phyloP scores from a whole-genome alignment of 2,329 filamentous ascomycete genomes.

The Fusarium solani-melongenae region DNA sequence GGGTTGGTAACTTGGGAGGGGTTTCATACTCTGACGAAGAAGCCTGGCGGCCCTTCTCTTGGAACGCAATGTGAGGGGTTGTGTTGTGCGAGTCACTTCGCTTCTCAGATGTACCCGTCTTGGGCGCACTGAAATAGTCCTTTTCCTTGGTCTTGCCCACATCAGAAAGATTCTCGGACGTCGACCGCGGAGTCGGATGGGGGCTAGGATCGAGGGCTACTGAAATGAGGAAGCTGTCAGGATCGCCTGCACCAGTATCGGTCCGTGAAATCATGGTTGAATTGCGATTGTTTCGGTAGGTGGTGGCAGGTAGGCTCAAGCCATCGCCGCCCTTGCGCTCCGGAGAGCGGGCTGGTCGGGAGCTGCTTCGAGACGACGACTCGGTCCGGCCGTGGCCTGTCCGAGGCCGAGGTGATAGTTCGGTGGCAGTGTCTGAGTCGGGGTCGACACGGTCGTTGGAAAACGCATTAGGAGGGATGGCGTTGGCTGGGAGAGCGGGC shows the following conservation, averaged over 20 bases:
- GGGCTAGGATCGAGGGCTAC: constrained; percentile 79
- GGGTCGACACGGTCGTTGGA: constrained; percentile 68
- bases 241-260: constrained; percentile 60
- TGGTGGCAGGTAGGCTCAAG: constrained; percentile 77
- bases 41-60: constrained; percentile 76
- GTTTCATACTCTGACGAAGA: constrained; percentile 67
- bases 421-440: constrained; percentile 75
- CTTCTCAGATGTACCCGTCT: constrained; percentile 56
- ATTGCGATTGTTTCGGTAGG: constrained; percentile 81
- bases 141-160: constrained; percentile 61
- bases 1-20: constrained; percentile 59
- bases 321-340: constrained; percentile 68
- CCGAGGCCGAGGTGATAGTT: constrained; percentile 73
- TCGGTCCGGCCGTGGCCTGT: constrained; percentile 63
- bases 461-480: constrained; percentile 71
- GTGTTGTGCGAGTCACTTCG: constrained; percentile 63
- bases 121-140: constrained; percentile 68
- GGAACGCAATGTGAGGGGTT: constrained; percentile 91
- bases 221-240: constrained; percentile 80
- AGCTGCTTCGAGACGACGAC: constrained; percentile 65
- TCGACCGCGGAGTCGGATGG: constrained; percentile 66
- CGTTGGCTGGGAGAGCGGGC: constrained; percentile 86
- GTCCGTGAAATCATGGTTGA: constrained; percentile 71
- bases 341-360: constrained; percentile 64
- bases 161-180: constrained; percentile 60